Evolutionary conservation across 768 basidiomycete genomes (phyloP), one percentile per base, ranked within the genome.

Genomic region (Panaeolus papilionaceus): DNA sequence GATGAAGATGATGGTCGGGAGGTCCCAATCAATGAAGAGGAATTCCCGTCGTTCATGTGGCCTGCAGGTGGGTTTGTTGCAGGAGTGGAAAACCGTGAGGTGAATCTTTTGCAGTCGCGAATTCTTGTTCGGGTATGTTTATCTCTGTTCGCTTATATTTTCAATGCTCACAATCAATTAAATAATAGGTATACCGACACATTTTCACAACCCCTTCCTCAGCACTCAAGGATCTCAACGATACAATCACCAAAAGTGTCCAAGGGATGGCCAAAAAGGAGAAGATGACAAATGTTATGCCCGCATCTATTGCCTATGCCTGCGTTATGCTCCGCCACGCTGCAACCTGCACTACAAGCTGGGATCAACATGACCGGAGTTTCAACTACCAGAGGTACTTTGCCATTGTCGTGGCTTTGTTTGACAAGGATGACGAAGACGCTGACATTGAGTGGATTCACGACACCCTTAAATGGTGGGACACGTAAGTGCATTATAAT

Each of bases 11-110:
- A 51, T 11, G 26, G 10, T 11, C 1, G 49, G 9, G 49, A 51
- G 26, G 49, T 51, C 3, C 8, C 9, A 6, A 4, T 51, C 4
- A 10, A 51, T 11, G 49, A 51, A 10, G 8, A 2, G 2, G 23
- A 51, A 20, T 51, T 51, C 23, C 49, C 49, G 2, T 51, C 49
- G 10, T 51, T 51, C 9, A 51, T 51, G 49, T 51, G 49, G 49
- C 49, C 49, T 5, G 49, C 28, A 7, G 49, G 26, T 28, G 49
- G 49, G 1, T 51, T 51, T 28, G 26, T 51, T 51, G 2, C 49
- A 3, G 49, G 49, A 4, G 6, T 18, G 28, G 49, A 51, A 28
- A 51, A 51, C 10, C 9, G 49, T 1, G 49, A 51, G 2, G 8
- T 28, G 4, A 51, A 51, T 28, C 28, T 51, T 2, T 51, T 51